Percentiles rank a stretch among this genome's conserved stretches.
phyloP scores from a whole-genome alignment of 495 filamentous ascomycete genomes.

The Neurospora sp. region DNA sequence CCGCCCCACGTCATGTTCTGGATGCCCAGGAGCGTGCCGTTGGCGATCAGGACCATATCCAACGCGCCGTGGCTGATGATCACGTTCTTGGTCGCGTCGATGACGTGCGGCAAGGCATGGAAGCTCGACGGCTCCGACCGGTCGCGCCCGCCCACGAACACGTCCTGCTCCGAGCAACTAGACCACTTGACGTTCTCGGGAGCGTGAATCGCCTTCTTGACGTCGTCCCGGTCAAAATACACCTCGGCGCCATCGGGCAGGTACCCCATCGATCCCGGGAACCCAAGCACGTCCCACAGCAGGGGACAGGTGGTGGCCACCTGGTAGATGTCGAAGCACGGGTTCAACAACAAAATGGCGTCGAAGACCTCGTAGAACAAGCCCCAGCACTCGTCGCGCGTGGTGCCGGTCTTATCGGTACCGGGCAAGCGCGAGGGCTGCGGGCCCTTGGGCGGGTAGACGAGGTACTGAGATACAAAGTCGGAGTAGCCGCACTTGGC shows the following conservation, averaged over 20 bases:
- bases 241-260: constrained; percentile 44
- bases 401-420: constrained; percentile 9
- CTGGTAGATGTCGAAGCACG: constrained; percentile 75
- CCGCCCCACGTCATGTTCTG: constrained; percentile 86
- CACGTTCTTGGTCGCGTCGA: constrained; percentile 58
- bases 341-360: constrained; percentile 53
- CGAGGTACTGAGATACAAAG: constrained; percentile 51
- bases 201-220: constrained; percentile 64
- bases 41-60: constrained; percentile 49
- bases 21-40: constrained; percentile 61
- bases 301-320: constrained; percentile 65
- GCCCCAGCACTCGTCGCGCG: constrained; percentile 18
- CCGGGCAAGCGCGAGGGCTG: constrained; percentile 37
- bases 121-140: constrained; percentile 37
- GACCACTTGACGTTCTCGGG: constrained; percentile 48
- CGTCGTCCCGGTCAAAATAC: constrained; percentile 73
- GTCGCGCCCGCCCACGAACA: constrained; percentile 46
- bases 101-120: constrained; percentile 54
- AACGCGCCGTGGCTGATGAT: constrained; percentile 57
- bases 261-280: constrained; percentile 42
- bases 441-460: constrained; percentile 54
- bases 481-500: constrained; percentile 55
- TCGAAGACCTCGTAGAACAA: constrained; percentile 45
- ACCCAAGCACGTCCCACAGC: constrained; percentile 58
- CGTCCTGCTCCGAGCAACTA: constrained; percentile 40